Evolutionary conservation across 2,329 filamentous ascomycete species (phyloP).

Genomic region (Phoma sp.): DNA sequence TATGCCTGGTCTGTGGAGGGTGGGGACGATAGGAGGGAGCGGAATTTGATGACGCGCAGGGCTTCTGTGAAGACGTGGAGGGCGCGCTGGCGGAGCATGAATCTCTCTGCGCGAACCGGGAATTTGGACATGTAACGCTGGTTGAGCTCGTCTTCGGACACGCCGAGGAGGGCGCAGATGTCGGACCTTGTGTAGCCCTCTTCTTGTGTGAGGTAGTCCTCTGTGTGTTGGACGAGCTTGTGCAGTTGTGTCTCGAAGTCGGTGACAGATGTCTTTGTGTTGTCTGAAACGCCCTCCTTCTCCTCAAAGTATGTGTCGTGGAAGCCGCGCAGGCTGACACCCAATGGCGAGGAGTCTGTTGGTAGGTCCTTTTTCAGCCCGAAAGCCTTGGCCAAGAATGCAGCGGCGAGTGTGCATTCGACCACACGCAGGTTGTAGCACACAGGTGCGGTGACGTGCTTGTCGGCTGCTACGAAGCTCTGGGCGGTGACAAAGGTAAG

Average conservation of each 20-base stretch:
- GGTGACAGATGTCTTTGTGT: conserved; percentile 53
- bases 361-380: conserved; percentile 67
- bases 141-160: conserved; percentile 75
- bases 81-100: conserved; percentile 86
- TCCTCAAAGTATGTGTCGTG: conserved; percentile 79
- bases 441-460: conserved; percentile 89
- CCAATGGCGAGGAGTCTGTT: conserved; percentile 80
- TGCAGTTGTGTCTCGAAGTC: conserved; percentile 69
- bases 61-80: conserved; percentile 92
- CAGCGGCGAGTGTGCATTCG: conserved; percentile 88
- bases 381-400: conserved; percentile 66
- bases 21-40: conserved; percentile 68
- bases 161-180: conserved; percentile 73
- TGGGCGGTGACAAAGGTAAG: conserved; percentile 93
- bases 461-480: conserved; percentile 91
- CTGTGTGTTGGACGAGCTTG: conserved; percentile 72
- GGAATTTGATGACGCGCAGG: conserved; percentile 82
- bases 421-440: conserved; percentile 98
- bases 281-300: conserved; percentile 55
- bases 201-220: conserved; percentile 74
- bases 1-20: conserved; percentile 64
- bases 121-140: conserved; percentile 83
- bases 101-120: conserved; percentile 83
- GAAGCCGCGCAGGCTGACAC: conserved; percentile 83
- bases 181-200: conserved; percentile 90